These are phyloP conservation scores for Salvia miltiorrhiza DNA, from an alignment of 257 asterid species.

Conservation along the genomic window DNA sequence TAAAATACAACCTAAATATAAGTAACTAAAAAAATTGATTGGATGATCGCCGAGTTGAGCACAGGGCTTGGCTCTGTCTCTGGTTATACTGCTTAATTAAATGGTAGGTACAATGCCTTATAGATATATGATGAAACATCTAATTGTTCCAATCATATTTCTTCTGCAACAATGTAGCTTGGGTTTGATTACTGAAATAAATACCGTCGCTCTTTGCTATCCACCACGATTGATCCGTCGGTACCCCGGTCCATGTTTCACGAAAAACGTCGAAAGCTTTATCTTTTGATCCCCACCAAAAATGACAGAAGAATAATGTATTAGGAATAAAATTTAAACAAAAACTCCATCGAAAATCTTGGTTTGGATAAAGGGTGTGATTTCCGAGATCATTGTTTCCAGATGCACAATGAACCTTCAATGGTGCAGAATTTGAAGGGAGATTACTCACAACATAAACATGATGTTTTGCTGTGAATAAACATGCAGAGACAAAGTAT, in stretches of 20 bases:
- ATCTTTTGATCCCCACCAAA: background rate
- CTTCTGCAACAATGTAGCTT: background rate
- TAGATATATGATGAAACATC: too few species aligned
- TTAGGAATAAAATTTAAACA: background rate
- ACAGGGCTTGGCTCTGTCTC: too few species aligned
- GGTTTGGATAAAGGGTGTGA: background rate
- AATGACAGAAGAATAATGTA: background rate
- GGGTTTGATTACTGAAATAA: background rate
- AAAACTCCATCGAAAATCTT: background rate
- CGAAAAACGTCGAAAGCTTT: background rate
- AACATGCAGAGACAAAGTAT: background rate
- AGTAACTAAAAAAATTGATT: too few species aligned
- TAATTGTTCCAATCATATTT: background rate
- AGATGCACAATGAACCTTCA: conserved; percentile 11
- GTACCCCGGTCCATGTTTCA: background rate
- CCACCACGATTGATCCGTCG: background rate
- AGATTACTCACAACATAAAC: background rate
- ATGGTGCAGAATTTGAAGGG: background rate
- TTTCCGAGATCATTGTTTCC: background rate
- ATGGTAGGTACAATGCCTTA: too few species aligned
- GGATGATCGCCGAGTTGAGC: too few species aligned
- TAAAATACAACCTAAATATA: too few species aligned
- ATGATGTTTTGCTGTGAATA: background rate
- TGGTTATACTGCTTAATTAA: too few species aligned
- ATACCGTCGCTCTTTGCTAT: background rate